phyloP scores from a whole-genome alignment of 2,329 filamentous ascomycete species.

The Bertia moriformis region DNA sequence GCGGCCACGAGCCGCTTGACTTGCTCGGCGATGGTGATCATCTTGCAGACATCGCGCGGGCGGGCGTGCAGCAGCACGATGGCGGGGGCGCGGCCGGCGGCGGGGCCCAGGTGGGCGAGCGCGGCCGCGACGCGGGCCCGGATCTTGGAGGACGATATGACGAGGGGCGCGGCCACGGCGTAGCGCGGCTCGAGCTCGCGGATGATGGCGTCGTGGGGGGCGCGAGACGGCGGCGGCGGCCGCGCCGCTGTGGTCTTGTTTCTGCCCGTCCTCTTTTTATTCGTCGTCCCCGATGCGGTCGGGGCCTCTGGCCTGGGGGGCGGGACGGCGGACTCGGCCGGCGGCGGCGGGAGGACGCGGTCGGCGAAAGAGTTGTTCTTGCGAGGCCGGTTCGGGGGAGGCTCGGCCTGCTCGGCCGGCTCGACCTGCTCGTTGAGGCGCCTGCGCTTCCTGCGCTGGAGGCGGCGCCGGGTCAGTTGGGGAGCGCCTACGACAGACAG shows the following conservation, averaged over 20 bases:
- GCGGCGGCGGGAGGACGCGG: no score
- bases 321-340: no score
- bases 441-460: no score
- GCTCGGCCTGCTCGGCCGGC: no score
- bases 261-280: constrained; percentile 3
- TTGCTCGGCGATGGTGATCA: constrained; percentile 56
- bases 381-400: no score
- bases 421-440: no score
- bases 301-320: no score
- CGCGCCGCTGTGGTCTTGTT: no score
- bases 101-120: constrained; percentile 24
- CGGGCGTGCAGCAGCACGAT: constrained; percentile 20
- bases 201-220: constrained; percentile 26
- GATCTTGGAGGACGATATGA: constrained; percentile 47
- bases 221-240: constrained; percentile 10
- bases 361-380: no score
- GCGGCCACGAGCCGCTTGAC: constrained; percentile 38
- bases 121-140: constrained; percentile 32
- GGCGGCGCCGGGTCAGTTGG: no score
- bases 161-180: constrained; percentile 33
- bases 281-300: constrained; percentile 3
- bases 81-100: constrained; percentile 8
- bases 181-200: constrained; percentile 27
- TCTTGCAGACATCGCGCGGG: constrained; percentile 34
- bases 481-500: no score